phyloP scores from a whole-genome alignment of 2,329 filamentous ascomycete genomes.

The Xylariaceae sp. region DNA sequence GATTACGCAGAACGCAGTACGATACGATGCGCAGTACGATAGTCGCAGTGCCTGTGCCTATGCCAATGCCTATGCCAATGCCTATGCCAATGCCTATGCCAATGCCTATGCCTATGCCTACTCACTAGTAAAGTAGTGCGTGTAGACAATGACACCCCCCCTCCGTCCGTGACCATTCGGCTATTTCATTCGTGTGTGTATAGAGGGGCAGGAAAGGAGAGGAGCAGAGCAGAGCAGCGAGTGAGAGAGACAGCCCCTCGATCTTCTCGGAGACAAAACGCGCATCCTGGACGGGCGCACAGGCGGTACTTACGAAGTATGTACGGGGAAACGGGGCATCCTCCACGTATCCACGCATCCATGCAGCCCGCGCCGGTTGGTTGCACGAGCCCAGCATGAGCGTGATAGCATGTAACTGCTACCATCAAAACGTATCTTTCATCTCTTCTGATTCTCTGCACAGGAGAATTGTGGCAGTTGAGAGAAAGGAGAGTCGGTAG shows the following conservation, averaged over 20 bases:
- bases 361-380: constrained; percentile 14
- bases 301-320: constrained; percentile 18
- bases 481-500: too few species aligned
- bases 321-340: constrained; percentile 6
- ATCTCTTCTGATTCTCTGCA: too few species aligned
- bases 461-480: too few species aligned
- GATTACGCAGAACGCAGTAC: too few species aligned
- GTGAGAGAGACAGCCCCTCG: too few species aligned
- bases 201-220: background rate
- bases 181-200: background rate
- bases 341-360: constrained; percentile 12
- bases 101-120: background rate
- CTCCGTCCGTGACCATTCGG: background rate
- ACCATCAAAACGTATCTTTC: background rate
- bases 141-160: background rate
- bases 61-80: background rate
- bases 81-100: too few species aligned
- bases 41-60: too few species aligned
- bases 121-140: too few species aligned
- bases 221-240: background rate
- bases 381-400: background rate
- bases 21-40: too few species aligned
- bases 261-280: background rate
- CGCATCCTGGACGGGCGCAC: constrained; percentile 1
- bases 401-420: background rate